These are phyloP conservation scores for Violaceomyces palustris DNA, from an alignment of 1,284 basidiomycete genomes.

Conservation along the genomic window DNA sequence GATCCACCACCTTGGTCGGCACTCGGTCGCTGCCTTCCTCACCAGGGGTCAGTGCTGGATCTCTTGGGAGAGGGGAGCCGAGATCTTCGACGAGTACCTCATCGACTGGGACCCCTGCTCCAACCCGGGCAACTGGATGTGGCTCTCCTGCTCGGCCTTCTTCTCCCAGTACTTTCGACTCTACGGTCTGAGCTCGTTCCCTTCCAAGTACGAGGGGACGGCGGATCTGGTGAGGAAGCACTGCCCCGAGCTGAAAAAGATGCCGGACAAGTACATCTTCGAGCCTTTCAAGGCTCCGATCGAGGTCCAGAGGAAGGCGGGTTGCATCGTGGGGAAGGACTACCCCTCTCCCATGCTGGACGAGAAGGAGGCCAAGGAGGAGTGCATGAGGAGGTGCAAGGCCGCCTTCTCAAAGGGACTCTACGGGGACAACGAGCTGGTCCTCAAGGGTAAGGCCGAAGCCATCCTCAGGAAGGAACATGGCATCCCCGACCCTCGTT, in stretches of 20 bases:
- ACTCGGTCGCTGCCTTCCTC: constrained; percentile 60
- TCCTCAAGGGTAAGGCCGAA: constrained; percentile 37
- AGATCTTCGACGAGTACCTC: constrained; percentile 56
- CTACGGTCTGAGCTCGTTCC: constrained; percentile 56
- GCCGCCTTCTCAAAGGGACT: constrained; percentile 26
- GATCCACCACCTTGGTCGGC: constrained; percentile 56
- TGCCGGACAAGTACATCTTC: constrained; percentile 46
- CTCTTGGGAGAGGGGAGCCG: constrained; percentile 60
- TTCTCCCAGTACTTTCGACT: constrained; percentile 54
- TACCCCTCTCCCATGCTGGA: constrained; percentile 43
- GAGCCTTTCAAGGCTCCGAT: constrained; percentile 35
- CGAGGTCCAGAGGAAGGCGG: constrained; percentile 39
- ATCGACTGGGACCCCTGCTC: constrained; percentile 56
- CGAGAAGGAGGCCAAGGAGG: constrained; percentile 39
- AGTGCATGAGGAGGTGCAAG: constrained; percentile 33
- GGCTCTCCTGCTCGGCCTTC: constrained; percentile 57
- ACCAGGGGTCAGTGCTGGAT: constrained; percentile 60
- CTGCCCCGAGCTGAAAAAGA: constrained; percentile 52
- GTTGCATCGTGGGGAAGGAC: constrained; percentile 42
- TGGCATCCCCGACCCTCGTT: constrained; percentile 21
- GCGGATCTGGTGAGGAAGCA: constrained; percentile 56
- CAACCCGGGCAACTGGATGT: constrained; percentile 58
- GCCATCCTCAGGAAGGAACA: constrained; percentile 34
- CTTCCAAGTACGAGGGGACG: constrained; percentile 56
- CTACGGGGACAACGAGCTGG: constrained; percentile 34